Base-by-base conservation (phyloP, 352 stramenopile species). In the Phytophthora niederhauseri region DNA sequence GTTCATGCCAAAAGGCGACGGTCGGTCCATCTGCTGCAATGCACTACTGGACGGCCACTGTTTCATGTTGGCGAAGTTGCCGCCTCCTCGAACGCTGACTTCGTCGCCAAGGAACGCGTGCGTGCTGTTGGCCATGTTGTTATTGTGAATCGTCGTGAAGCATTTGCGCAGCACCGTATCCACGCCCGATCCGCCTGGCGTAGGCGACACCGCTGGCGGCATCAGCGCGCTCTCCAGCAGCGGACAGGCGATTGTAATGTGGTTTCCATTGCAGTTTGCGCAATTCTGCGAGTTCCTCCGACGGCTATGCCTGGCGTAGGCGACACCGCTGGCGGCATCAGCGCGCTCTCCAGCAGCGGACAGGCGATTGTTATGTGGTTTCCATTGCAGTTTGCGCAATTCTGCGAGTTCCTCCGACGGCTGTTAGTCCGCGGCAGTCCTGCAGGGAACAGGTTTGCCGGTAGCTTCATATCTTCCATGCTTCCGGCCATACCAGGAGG, bases 121-220 rank as follows among this genome's bases (percentile, higher is more conserved):
- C 5, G 88, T 93, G 63, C 86, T 94, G 73, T 95, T 95, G 17
- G 82, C 82, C 51, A 91, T 73, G 57, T 93, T 93, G 70, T 91
- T 85, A 61, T 95, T 95, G 72, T 95, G 88, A 45, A 94, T 89
- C 7, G 85, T 94, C 34, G 88, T 95, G 61, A 91, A 95, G 66
- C 83, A 92, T 64, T 94, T 95, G 50, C 88, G 85, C n/a, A 95
- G 73, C 52, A 91, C 80, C 30, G 86, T 93, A 59, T 93, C 88
- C 9, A 93, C 82, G 28, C 57, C 73, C 7, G 64, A 63, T 46
- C 61, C 61, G 51, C 57, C 58, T 22, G 63, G 36, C 20, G 50
- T 26, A 22, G 43, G 12, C 4, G 43, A 28, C 7, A 72, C 17
- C 12, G 70, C 38, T 22, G 57, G 58, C 30, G 80, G 51, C 0